A percentile compares a stretch with the other conserved stretches of the same genome.
These are phyloP conservation scores for Fusarium oligoseptatum DNA, from an alignment of 2,329 filamentous ascomycete species.

Conservation along the genomic window DNA sequence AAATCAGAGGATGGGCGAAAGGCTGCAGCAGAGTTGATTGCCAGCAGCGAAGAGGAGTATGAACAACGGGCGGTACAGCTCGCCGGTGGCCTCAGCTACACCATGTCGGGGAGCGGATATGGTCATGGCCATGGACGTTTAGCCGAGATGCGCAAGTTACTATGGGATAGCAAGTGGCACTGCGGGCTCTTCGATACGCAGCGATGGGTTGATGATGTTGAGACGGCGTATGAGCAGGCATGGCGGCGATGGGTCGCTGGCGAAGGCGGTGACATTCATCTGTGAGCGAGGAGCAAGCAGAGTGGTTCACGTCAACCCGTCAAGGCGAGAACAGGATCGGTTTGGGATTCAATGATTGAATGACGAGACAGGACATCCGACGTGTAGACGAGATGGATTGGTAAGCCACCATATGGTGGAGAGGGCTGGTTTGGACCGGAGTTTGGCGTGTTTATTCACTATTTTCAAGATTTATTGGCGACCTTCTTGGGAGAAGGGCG, in stretches of 20 bases:
- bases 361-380: conserved; percentile 7
- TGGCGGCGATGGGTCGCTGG: conserved; percentile 91
- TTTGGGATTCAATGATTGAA: conserved; percentile 4
- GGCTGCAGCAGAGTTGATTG: conserved; percentile 82
- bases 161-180: conserved; percentile 87
- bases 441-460: conserved; percentile 25
- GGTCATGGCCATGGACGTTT: conserved; percentile 76
- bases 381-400: conserved; percentile 18
- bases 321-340: background rate
- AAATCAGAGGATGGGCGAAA: conserved; percentile 74
- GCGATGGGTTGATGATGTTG: conserved; percentile 91
- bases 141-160: conserved; percentile 80
- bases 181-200: conserved; percentile 92
- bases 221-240: conserved; percentile 87
- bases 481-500: background rate
- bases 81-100: conserved; percentile 74
- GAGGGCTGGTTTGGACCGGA: conserved; percentile 16
- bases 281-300: conserved; percentile 56
- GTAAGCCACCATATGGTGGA: conserved; percentile 16
- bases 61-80: conserved; percentile 81
- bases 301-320: background rate
- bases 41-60: conserved; percentile 83
- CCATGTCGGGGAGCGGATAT: conserved; percentile 56
- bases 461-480: conserved; percentile 5
- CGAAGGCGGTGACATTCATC: conserved; percentile 92